phyloP scores from a whole-genome alignment of 345 rosid species.

The Salix koriyanagi region DNA sequence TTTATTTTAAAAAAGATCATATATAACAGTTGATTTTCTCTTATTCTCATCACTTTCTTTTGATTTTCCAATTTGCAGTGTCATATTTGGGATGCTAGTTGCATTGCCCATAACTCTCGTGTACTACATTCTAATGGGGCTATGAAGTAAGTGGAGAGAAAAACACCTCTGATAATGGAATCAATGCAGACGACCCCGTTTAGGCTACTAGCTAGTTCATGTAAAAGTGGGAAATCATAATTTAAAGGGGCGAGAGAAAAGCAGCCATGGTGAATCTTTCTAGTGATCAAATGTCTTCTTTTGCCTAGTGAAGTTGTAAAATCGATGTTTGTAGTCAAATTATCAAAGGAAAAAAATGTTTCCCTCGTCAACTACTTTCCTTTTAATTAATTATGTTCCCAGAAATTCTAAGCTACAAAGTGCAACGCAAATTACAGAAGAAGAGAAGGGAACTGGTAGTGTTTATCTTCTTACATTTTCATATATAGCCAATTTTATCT shows the following conservation, averaged over 20 bases:
- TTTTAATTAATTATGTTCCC: conserved; percentile 4
- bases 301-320: conserved; percentile 33
- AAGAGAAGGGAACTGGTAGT: not conserved
- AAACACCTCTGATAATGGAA: not conserved
- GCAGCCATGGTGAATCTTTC: conserved; percentile 15
- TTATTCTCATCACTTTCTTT: conserved; percentile 1
- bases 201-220: conserved; percentile 1
- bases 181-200: not conserved
- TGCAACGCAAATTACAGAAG: not conserved
- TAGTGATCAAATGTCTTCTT: conserved; percentile 9
- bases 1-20: not conserved
- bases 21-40: not conserved
- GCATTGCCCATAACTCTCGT: conserved; percentile 93
- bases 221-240: not conserved
- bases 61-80: conserved; percentile 49
- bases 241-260: conserved; percentile 7
- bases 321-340: conserved; percentile 31
- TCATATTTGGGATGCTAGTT: conserved; percentile 94
- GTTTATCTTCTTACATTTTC: not conserved
- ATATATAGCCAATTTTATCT: too few species aligned
- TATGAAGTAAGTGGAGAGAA: conserved; percentile 35
- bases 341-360: conserved; percentile 13
- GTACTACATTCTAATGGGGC: conserved; percentile 83
- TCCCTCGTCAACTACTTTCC: conserved; percentile 14
- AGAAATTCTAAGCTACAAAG: conserved; percentile 1